Percentiles rank a stretch among this genome's conserved stretches.
These are phyloP conservation scores for Cryptococcus jaspeensis DNA, from an alignment of 1,284 basidiomycete genomes.

Conservation along the genomic window DNA sequence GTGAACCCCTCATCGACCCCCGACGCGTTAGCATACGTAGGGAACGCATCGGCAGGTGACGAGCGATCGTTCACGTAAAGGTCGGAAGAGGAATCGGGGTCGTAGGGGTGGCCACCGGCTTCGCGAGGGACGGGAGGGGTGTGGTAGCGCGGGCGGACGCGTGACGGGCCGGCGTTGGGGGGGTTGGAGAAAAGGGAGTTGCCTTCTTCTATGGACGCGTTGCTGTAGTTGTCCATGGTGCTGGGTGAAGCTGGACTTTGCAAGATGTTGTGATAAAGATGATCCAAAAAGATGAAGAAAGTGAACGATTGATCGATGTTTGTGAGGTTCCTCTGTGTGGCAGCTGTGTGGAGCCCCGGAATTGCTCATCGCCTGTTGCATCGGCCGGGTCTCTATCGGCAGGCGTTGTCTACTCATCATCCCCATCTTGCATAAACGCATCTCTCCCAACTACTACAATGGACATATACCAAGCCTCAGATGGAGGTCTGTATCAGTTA, in stretches of 20 bases:
- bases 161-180: conserved; percentile 11
- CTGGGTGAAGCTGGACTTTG: too few species aligned
- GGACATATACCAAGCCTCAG: conserved; percentile 44
- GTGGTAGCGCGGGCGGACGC: conserved; percentile 8
- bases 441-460: conserved; percentile 12
- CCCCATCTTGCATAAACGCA: neutral
- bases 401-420: too few species aligned
- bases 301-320: too few species aligned
- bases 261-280: too few species aligned
- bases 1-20: neutral
- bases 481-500: conserved; percentile 36
- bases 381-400: neutral
- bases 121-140: conserved; percentile 4
- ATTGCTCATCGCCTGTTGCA: neutral
- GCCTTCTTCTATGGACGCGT: conserved; percentile 15
- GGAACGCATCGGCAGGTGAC: conserved; percentile 2
- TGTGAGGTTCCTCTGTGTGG: too few species aligned
- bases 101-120: neutral
- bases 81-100: conserved; percentile 2
- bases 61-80: neutral
- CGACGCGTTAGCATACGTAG: conserved; percentile 5
- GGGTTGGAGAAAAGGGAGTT: conserved; percentile 19
- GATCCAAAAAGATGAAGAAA: too few species aligned
- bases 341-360: too few species aligned
- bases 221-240: conserved; percentile 10